Conservation (phyloP, 2,329 filamentous ascomycete genomes). For the Biscogniauxia marginata region DNA sequence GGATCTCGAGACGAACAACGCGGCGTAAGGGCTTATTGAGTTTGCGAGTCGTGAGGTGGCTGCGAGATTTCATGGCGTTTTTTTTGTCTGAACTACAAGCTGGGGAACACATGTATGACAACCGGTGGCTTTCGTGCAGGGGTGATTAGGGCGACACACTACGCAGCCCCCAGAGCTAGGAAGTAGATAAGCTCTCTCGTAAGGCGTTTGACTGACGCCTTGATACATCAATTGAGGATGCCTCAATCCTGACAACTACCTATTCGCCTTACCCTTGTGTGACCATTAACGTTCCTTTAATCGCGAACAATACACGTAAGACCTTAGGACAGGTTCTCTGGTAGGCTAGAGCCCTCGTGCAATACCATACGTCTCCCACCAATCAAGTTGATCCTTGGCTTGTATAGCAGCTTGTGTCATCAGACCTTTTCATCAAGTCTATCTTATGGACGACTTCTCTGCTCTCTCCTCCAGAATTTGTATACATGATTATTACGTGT, state of each 20-base stretch:
- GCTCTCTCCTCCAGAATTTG: no score
- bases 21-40: conserved; percentile 11
- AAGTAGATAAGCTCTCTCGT: conserved; percentile 6
- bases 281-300: no score
- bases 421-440: no score
- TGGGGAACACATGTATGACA: conserved; percentile 18
- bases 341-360: no score
- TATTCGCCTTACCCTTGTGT: no score
- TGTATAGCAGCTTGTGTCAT: no score
- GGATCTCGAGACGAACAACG: conserved; percentile 52
- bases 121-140: conserved; percentile 12
- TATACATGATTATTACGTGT: no score
- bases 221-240: conserved; percentile 16
- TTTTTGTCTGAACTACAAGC: conserved; percentile 25
- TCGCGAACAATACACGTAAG: no score
- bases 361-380: no score
- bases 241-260: conserved; percentile 3
- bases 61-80: conserved; percentile 17
- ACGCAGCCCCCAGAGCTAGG: neutral
- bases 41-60: conserved; percentile 12
- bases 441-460: no score
- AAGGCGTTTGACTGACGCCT: conserved; percentile 4
- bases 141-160: conserved; percentile 7
- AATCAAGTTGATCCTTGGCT: no score
- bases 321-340: no score